Evolutionary conservation across 805 yeast species (phyloP).

Genomic region (Candida oleophila): DNA sequence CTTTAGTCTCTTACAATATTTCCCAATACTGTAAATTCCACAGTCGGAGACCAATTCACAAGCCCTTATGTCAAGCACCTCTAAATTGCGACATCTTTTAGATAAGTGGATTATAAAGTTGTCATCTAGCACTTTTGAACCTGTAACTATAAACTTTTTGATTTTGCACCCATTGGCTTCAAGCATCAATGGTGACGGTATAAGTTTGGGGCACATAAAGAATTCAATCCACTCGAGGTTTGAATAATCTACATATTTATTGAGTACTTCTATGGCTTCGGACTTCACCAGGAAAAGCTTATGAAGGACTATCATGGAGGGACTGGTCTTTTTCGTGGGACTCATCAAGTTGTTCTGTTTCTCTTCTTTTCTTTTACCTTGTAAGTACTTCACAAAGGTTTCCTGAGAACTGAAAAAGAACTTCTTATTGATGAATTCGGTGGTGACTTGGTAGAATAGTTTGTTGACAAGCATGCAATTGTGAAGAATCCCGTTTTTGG

Average conservation of each 20-base stretch:
- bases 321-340: constrained; percentile 20
- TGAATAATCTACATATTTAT: constrained; percentile 41
- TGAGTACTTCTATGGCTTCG: constrained; percentile 48
- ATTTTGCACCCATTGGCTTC: constrained; percentile 20
- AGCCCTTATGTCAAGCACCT: constrained; percentile 74
- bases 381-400: constrained; percentile 45
- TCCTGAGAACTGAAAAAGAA: constrained; percentile 52
- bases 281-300: constrained; percentile 59
- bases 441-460: constrained; percentile 59
- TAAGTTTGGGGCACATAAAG: constrained; percentile 74
- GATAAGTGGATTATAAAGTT: constrained; percentile 52
- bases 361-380: background rate
- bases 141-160: constrained; percentile 62
- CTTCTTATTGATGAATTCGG: constrained; percentile 53
- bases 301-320: constrained; percentile 60
- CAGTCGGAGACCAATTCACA: constrained; percentile 76
- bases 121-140: constrained; percentile 64
- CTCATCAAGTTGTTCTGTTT: background rate
- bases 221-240: constrained; percentile 69
- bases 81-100: constrained; percentile 55
- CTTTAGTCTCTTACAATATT: constrained; percentile 54
- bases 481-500: constrained; percentile 36
- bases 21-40: constrained; percentile 68
- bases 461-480: constrained; percentile 70
- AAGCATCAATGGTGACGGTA: constrained; percentile 47